Conservation (phyloP, 2,329 filamentous ascomycete genomes). For the Botrytis pseudocinerea region DNA sequence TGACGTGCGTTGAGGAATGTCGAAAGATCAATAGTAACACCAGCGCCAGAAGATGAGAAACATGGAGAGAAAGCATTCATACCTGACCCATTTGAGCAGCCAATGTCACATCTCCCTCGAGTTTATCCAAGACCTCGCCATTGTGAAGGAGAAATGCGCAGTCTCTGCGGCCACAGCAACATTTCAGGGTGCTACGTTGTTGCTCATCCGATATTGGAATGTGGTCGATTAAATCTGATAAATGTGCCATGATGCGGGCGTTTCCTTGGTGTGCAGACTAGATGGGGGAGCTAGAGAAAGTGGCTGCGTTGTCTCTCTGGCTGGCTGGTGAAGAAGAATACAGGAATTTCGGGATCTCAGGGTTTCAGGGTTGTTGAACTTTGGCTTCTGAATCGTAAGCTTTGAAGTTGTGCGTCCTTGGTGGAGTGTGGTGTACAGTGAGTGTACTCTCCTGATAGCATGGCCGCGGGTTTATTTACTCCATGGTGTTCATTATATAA, state of each 20-base stretch:
- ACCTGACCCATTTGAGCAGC: slow-evolving; percentile 92
- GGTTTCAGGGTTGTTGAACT: slow-evolving; percentile 12
- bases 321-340: background rate
- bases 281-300: slow-evolving; percentile 1
- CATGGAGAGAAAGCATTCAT: slow-evolving; percentile 48
- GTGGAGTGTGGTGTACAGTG: background rate
- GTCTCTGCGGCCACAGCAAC: slow-evolving; percentile 82
- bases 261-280: slow-evolving; percentile 5
- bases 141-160: slow-evolving; percentile 84
- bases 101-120: slow-evolving; percentile 84
- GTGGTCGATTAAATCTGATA: slow-evolving; percentile 26
- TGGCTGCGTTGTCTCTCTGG: slow-evolving; percentile 10
- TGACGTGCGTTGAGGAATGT: background rate
- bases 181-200: slow-evolving; percentile 45
- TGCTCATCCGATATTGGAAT: slow-evolving; percentile 32
- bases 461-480: slow-evolving; percentile 6
- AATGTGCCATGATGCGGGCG: slow-evolving; percentile 12
- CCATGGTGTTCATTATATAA: background rate
- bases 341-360: background rate
- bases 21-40: slow-evolving; percentile 24
- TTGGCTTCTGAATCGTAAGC: background rate
- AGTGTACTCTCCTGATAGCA: background rate
- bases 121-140: slow-evolving; percentile 70
- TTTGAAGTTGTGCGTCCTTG: background rate
- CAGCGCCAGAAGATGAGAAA: slow-evolving; percentile 22